These are phyloP conservation scores for Coniochaeta hoffmannii DNA, from an alignment of 2,329 filamentous ascomycete genomes.

Conservation along the genomic window DNA sequence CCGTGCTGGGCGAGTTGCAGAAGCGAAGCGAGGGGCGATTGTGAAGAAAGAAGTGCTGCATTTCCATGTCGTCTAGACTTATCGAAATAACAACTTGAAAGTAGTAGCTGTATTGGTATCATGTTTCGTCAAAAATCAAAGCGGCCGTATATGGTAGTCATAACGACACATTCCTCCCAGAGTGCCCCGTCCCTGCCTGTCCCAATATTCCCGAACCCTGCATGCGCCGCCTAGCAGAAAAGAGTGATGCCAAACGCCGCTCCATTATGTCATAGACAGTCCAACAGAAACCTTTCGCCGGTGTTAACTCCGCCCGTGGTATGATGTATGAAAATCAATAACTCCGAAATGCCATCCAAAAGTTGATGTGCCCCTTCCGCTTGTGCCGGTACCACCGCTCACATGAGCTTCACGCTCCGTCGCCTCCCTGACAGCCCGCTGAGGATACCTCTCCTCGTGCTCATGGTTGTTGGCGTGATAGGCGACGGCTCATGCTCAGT, in stretches of 20 bases:
- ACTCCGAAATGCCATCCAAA: background rate
- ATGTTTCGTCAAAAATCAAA: background rate
- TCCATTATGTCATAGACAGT: constrained; percentile 5
- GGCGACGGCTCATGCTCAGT: constrained; percentile 10
- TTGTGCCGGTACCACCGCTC: constrained; percentile 7
- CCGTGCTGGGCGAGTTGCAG: background rate
- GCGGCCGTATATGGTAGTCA: background rate
- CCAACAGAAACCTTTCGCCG: background rate
- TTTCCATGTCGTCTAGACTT: background rate
- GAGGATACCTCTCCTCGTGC: constrained; percentile 14
- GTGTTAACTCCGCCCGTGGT: background rate
- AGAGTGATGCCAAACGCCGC: constrained; percentile 2
- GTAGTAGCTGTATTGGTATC: background rate
- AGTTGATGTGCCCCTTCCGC: background rate
- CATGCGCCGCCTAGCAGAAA: constrained; percentile 1
- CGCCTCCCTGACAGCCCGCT: constrained; percentile 17
- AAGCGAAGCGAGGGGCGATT: background rate
- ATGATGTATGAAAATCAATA: background rate
- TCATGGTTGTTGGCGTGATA: constrained; percentile 6
- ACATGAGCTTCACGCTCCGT: constrained; percentile 17
- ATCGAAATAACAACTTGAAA: background rate
- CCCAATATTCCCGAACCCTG: background rate
- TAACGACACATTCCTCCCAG: background rate
- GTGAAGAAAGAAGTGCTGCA: background rate
- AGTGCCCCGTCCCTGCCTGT: too few species aligned